Evolutionary conservation across 2,329 filamentous ascomycete genomes (phyloP).

Genomic region (Aspergillus sp.): DNA sequence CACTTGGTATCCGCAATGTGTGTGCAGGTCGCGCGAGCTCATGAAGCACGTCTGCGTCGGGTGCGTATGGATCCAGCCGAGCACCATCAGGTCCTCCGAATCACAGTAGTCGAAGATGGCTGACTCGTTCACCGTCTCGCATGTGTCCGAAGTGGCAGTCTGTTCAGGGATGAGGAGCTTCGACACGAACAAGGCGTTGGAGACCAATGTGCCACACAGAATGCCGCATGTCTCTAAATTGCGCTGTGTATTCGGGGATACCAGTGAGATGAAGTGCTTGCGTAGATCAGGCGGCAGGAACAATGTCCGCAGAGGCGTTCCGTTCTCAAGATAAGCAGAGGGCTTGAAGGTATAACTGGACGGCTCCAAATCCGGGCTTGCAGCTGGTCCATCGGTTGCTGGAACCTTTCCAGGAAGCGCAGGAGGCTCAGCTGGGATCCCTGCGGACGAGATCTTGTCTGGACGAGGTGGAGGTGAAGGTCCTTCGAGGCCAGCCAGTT

Average conservation of each 20-base stretch:
- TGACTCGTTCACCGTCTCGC: conserved; percentile 86
- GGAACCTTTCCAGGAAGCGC: conserved; percentile 31
- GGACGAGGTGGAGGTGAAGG: conserved; percentile 29
- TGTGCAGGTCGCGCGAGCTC: conserved; percentile 91
- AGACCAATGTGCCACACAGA: conserved; percentile 84
- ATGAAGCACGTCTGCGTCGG: conserved; percentile 97
- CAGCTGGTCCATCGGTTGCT: conserved; percentile 14
- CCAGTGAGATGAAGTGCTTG: conserved; percentile 71
- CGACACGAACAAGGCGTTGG: conserved; percentile 90
- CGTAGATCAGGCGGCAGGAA: conserved; percentile 81
- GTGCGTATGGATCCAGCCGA: conserved; percentile 98
- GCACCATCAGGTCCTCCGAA: conserved; percentile 75
- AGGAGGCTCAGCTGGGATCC: conserved; percentile 21
- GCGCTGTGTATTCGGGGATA: conserved; percentile 71
- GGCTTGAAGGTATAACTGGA: conserved; percentile 77
- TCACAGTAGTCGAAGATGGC: conserved; percentile 89
- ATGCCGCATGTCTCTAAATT: conserved; percentile 96
- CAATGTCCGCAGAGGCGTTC: conserved; percentile 79
- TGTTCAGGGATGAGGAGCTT: conserved; percentile 90
- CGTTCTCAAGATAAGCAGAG: conserved; percentile 86
- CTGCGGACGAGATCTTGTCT: conserved; percentile 25
- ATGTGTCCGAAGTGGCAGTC: conserved; percentile 85
- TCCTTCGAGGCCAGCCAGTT: conserved; percentile 21
- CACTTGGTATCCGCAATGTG: conserved; percentile 89
- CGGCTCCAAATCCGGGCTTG: conserved; percentile 35